Base-by-base conservation (phyloP, 768 basidiomycete species). In the Suillus brevipes region DNA sequence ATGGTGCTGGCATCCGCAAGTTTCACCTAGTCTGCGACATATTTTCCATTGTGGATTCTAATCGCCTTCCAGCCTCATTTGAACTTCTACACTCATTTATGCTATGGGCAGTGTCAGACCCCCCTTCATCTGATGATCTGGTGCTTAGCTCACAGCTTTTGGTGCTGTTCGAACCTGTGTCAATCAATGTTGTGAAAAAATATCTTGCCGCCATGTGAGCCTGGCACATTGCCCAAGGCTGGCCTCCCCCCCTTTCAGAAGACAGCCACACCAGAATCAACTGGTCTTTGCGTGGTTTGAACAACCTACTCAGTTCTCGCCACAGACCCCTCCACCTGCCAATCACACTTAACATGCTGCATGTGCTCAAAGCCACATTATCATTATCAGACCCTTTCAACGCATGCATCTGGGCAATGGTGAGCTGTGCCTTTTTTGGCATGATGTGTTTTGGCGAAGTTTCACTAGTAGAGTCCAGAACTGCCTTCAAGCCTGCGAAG, bases 381-480 rank as follows among this genome's bases (percentile, higher is more conserved):
- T 45, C 72, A 28, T 57, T 78, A 0, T 9, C 59, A 0, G 53
- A 75, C 16, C 70, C 78, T 0, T 83, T 82, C 62, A 78, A 82
- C 60, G 79, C 80, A 0, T 80, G 78, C 34, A 59, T 81, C 0
- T 81, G 79, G 79, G 79, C 80, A 0, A 73, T 75, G 56, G 73
- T 73, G 0, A 36, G 63, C 0, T 80, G 74, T 61, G 77, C 78
- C 0, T 82, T 45, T 20, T 45, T 45, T 9, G 43, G 43, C 20
- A 45, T 45, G 20, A 45, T 45, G 43, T 4, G 43, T 82, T 78
- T 81, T 61, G 79, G 80, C 0, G 79, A 83, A 64, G 74, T 78
- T 0, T 68, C 79, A n/a, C n/a, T n/a, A 1, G 78, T 79, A 0
- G 38, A 56, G 4, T 61, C 75, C 0, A 65, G 70, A 3, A 16